Evolutionary conservation across 202 grass and related monocot species (phyloP).

Genomic region (Cymbopogon flexuosus): DNA sequence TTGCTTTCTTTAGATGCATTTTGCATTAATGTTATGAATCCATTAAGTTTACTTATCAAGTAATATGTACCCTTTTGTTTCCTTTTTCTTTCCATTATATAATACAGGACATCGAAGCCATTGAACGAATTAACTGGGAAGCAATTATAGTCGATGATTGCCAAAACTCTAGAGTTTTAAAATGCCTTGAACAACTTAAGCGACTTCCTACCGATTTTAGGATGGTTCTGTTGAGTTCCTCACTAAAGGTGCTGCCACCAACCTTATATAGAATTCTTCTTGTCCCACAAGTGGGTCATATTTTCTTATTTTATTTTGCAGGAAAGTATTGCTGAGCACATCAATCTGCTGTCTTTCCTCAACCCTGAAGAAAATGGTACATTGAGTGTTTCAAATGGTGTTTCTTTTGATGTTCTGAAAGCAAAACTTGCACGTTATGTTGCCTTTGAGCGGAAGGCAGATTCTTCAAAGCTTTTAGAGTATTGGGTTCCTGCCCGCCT

Average conservation of each 20-base stretch:
- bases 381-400: conserved; percentile 35
- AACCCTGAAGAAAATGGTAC: conserved; percentile 39
- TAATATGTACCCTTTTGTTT: conserved; percentile 12
- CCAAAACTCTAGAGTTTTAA: conserved; percentile 71
- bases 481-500: conserved; percentile 80
- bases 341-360: conserved; percentile 77
- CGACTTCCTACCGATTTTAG: conserved; percentile 63
- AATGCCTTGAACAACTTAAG: conserved; percentile 67
- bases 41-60: conserved; percentile 15
- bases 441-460: conserved; percentile 63
- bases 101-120: conserved; percentile 58
- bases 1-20: conserved; percentile 5
- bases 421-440: conserved; percentile 49
- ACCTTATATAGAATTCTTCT: conserved; percentile 17
- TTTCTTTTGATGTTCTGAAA: conserved; percentile 47
- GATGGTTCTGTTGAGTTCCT: conserved; percentile 64
- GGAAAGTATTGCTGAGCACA: conserved; percentile 64
- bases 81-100: conserved; percentile 2
- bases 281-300: conserved; percentile 13
- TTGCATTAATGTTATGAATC: conserved; percentile 15
- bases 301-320: conserved; percentile 51
- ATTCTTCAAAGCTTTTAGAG: conserved; percentile 71
- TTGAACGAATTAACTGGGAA: conserved; percentile 71
- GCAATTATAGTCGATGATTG: conserved; percentile 69
- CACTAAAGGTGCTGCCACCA: conserved; percentile 54